Evolutionary conservation across 2,329 filamentous ascomycete species (phyloP).

Genomic region (Hortaea sp.): DNA sequence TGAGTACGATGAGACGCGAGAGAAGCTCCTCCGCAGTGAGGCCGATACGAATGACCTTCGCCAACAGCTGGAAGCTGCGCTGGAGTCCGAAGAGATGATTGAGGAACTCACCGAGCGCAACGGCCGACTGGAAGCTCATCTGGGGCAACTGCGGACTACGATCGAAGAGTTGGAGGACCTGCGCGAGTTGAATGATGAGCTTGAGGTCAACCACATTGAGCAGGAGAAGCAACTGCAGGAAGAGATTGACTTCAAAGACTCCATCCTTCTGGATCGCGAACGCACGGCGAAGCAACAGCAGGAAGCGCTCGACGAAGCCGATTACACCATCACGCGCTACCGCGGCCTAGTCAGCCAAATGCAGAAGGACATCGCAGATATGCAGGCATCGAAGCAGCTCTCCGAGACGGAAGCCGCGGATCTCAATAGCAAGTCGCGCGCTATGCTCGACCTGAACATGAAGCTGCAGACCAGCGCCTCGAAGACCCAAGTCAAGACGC

Average conservation of each 20-base stretch:
- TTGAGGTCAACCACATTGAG: slow-evolving; percentile 86
- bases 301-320: slow-evolving; percentile 71
- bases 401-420: slow-evolving; percentile 90
- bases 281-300: slow-evolving; percentile 67
- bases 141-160: slow-evolving; percentile 69
- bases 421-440: slow-evolving; percentile 74
- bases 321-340: slow-evolving; percentile 83
- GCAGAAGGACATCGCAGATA: slow-evolving; percentile 80
- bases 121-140: slow-evolving; percentile 68
- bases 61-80: slow-evolving; percentile 79
- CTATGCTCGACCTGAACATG: slow-evolving; percentile 94
- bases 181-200: slow-evolving; percentile 87
- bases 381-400: slow-evolving; percentile 82
- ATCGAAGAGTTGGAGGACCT: slow-evolving; percentile 82
- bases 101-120: slow-evolving; percentile 85
- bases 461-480: slow-evolving; percentile 83
- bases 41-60: slow-evolving; percentile 73
- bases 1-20: slow-evolving; percentile 59
- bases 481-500: slow-evolving; percentile 88
- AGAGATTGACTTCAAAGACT: slow-evolving; percentile 81
- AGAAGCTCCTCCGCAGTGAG: slow-evolving; percentile 63
- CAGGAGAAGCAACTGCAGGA: slow-evolving; percentile 91
- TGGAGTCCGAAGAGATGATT: slow-evolving; percentile 87
- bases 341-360: slow-evolving; percentile 77
- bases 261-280: slow-evolving; percentile 70